Evolutionary conservation across 2,329 filamentous ascomycete species (phyloP), one percentile per base, ranked within the genome.

Genomic region (Dactylellina cionopaga): DNA sequence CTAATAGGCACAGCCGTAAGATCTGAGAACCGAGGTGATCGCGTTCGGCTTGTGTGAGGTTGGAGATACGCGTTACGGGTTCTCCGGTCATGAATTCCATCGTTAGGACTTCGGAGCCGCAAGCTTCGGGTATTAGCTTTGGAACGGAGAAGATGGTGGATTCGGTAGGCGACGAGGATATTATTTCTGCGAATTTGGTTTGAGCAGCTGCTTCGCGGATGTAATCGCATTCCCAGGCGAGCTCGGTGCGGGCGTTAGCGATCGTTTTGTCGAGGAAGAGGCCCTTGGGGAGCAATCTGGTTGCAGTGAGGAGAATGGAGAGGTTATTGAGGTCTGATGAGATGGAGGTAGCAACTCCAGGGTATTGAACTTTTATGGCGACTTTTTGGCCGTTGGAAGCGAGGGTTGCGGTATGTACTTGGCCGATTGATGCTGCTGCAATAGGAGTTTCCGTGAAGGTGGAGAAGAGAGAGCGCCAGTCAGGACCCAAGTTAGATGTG

Each of bases 171-270:
- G 44, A 52, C 66, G 90, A 86, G n/a, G 83, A 80, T n/a, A 98
- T 87, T 6, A 98, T 87, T 24, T 87, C 81, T 49, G 86, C 85
- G 82, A 97, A 99, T 15, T 89, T 89, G 49, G 83, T 85, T 39
- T 88, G 92, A 77, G 91, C 95, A 76, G 89, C 85, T 2, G 93
- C 93, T 83, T 99, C 95, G 51, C 95, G 90, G 65, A 88, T 81
- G 79, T 99, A 99, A 82, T 99, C 92, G 79, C 94, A 98, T 83
- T 99, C 95, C 95, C 95, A 99, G 2, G 87, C 93, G 2, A 99
- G 86, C 80, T 99, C 95, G 1, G 88, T 88, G 7, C 95, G 88
- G 2, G 95, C 94, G 79, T 99, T 99, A 76, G 91, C 93, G 76
- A 99, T 98, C 0, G 95, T 99, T 81, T 96, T 97, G 82, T 99